Evolutionary conservation across 192 early-diverging fungal species (phyloP), one percentile per base, ranked within the genome.

Genomic region (Gamsiella multidivaricata): DNA sequence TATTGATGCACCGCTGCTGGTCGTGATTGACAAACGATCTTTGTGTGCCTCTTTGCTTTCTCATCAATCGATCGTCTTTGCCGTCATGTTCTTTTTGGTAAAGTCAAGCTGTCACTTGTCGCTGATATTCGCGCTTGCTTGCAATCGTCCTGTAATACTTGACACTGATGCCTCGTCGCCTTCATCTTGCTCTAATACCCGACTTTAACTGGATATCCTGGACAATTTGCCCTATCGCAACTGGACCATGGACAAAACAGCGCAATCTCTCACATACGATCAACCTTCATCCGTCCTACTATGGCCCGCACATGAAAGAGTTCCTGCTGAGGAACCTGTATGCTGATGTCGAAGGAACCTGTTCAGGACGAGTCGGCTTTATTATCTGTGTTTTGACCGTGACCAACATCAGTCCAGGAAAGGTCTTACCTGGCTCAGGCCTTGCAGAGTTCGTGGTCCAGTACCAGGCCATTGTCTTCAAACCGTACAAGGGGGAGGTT

Each of bases 401-500:
- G 25, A 79, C 89, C 23, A 90, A 87, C 25, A 89, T 94, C 62
- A 88, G 93, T 20, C 91, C 86, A 68, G 98, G 97, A 73, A 97
- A 90, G 65, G 88, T 89, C 28, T 82, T 90, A 64, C 94, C 89
- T 54, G 96, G 86, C 34, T 81, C 83, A 6, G 94, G 94, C 12
- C 85, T 91, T 20, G 96, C 97, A n/a, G 97, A 99, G 83, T 99
- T 96, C 69, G 86, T 88, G 34, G 90, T 99, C 45, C 80, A 86
- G 42, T 88, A 99, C 82, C 92, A 94, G 59, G 98, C 98, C 4
- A 93, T 99, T 75, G 93, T 99, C 3, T 97, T 98, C 65, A 98
- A 96, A 73, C 96, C 97, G 17, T 99, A 96, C 84, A 97, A 93
- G 64, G 94, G 94, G 52, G 94, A 98, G 82, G 98, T 99, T 9